Percentiles rank a stretch among this genome's conserved stretches.
phyloP scores from a whole-genome alignment of 2,329 filamentous ascomycete genomes.

The Monilinia laxa region DNA sequence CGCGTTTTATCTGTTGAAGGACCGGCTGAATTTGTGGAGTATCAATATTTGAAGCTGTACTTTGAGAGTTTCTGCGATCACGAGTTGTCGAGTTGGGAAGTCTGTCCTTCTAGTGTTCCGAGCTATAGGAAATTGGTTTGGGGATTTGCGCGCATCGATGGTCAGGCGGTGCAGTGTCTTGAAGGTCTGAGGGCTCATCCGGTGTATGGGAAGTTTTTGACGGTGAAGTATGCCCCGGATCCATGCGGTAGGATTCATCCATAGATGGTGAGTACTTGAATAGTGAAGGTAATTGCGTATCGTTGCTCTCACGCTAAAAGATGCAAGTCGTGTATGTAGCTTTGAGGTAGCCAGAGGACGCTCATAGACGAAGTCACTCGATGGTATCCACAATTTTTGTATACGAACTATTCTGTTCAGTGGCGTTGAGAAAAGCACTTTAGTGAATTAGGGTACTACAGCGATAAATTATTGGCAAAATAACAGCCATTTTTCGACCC shows the following conservation, averaged over 20 bases:
- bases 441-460: fast-evolving
- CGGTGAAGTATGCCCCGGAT: not conserved
- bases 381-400: not conserved
- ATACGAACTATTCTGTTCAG: not conserved
- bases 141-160: not conserved
- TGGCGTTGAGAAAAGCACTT: not conserved
- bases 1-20: not conserved
- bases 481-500: no score
- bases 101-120: not conserved
- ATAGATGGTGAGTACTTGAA: not conserved
- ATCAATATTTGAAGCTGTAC: not conserved
- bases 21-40: not conserved
- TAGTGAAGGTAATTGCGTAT: not conserved
- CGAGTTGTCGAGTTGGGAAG: not conserved
- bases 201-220: not conserved
- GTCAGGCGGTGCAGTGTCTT: not conserved
- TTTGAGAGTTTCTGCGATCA: conserved; percentile 7
- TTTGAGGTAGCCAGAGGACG: not conserved
- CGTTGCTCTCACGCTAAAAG: not conserved
- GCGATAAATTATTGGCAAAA: not conserved
- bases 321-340: no score
- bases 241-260: not conserved
- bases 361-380: not conserved
- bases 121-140: not conserved
- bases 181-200: not conserved